Percentiles rank a stretch among this genome's conserved stretches.
phyloP scores from a whole-genome alignment of 2,329 filamentous ascomycete genomes.

The Cladophialophora psammophila region DNA sequence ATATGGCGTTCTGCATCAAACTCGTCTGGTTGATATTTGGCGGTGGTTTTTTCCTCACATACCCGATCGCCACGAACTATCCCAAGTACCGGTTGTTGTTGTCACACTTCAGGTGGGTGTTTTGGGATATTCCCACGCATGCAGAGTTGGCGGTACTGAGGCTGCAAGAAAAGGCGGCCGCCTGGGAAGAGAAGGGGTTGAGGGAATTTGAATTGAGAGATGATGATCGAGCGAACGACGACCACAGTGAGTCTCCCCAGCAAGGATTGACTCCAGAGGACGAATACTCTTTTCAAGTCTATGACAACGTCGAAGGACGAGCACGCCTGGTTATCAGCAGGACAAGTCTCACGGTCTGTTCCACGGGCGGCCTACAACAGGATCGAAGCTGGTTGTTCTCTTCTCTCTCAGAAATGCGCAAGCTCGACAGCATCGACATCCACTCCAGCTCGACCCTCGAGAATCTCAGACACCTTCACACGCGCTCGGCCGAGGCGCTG shows the following conservation, averaged over 20 bases:
- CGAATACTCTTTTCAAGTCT: conserved; percentile 20
- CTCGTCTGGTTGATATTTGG: conserved; percentile 46
- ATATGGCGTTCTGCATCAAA: conserved; percentile 48
- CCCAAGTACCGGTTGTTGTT: conserved; percentile 49
- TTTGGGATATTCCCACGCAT: conserved; percentile 51
- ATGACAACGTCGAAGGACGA: conserved; percentile 18
- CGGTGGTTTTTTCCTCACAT: conserved; percentile 48
- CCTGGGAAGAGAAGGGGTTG: conserved; percentile 22
- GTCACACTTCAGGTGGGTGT: conserved; percentile 47
- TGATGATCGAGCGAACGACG: not conserved
- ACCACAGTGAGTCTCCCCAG: not conserved
- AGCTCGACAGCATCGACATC: conserved; percentile 25
- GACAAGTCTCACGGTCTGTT: conserved; percentile 12
- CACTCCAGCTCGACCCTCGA: conserved; percentile 18
- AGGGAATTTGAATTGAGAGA: conserved; percentile 25
- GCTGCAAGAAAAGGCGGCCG: conserved; percentile 35
- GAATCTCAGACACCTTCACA: conserved; percentile 27
- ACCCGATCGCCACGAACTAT: conserved; percentile 46
- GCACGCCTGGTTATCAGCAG: conserved; percentile 22
- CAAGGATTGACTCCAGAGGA: not conserved
- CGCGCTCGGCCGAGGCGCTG: conserved; percentile 22
- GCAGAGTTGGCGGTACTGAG: conserved; percentile 35
- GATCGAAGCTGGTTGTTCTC: conserved; percentile 21
- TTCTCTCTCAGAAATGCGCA: conserved; percentile 33
- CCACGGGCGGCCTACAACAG: not conserved